Evolutionary conservation across 1,284 basidiomycete genomes (phyloP).

Genomic region (Sparassis latifolia): DNA sequence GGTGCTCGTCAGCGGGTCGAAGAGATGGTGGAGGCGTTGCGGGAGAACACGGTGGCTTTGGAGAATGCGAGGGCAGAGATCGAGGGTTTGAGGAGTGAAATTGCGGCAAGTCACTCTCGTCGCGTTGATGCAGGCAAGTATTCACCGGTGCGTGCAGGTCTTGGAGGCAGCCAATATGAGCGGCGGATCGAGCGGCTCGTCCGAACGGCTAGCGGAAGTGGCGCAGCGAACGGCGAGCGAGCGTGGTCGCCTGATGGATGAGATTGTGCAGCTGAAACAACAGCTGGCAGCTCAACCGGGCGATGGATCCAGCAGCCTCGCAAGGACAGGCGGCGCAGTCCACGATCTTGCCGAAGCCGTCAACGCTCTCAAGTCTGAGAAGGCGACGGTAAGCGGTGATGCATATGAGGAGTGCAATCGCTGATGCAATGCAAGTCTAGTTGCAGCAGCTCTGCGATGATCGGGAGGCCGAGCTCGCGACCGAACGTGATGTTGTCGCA

Average conservation of each 20-base stretch:
- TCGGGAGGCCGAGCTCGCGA: slow-evolving; percentile 31
- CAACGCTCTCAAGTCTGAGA: slow-evolving; percentile 24
- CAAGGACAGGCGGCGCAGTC: no score
- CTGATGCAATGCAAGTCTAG: slow-evolving; percentile 10
- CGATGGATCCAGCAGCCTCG: no score
- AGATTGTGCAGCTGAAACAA: slow-evolving; percentile 45
- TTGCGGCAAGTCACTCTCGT: slow-evolving; percentile 49
- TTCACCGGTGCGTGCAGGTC: no score
- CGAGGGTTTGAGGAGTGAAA: slow-evolving; percentile 74
- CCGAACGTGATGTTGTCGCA: slow-evolving; percentile 25
- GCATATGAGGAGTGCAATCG: neutral
- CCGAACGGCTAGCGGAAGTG: slow-evolving; percentile 29
- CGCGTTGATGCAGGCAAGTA: no score
- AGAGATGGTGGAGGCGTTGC: slow-evolving; percentile 83
- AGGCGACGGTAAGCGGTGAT: slow-evolving; percentile 31
- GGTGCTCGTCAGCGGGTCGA: slow-evolving; percentile 58
- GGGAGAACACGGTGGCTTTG: slow-evolving; percentile 83
- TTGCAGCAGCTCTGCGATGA: slow-evolving; percentile 26
- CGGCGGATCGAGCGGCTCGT: slow-evolving; percentile 13
- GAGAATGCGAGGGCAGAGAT: slow-evolving; percentile 92
- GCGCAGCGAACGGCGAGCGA: slow-evolving; percentile 41
- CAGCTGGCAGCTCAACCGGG: slow-evolving; percentile 11
- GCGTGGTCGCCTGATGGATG: slow-evolving; percentile 39
- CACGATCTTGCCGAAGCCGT: no score
- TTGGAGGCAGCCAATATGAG: no score